Conservation (phyloP, 108 stramenopile genomes). For the Pseudonitzschia pungens region DNA sequence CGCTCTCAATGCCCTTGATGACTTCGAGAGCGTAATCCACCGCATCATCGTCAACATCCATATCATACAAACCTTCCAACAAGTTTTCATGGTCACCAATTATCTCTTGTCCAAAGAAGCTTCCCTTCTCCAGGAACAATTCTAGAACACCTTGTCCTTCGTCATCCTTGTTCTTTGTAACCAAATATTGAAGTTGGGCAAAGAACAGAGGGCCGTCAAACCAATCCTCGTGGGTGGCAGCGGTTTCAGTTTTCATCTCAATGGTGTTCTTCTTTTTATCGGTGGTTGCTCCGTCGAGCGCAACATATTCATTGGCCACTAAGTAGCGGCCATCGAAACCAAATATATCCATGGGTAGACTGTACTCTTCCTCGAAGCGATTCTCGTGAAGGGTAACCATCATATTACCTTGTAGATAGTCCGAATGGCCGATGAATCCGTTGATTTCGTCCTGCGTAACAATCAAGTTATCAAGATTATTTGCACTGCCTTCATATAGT, state of each 20-base stretch:
- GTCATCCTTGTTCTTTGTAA: slow-evolving; percentile 8
- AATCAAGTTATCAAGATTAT: slow-evolving; percentile 17
- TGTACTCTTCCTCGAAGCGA: slow-evolving; percentile 10
- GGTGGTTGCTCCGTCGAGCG: background rate
- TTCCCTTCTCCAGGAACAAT: slow-evolving; percentile 17
- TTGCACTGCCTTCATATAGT: background rate
- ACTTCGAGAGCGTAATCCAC: slow-evolving; percentile 2
- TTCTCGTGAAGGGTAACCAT: slow-evolving; percentile 19
- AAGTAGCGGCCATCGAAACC: slow-evolving; percentile 37
- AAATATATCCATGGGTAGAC: slow-evolving; percentile 21
- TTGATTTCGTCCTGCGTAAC: slow-evolving; percentile 35
- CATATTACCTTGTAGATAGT: slow-evolving; percentile 28
- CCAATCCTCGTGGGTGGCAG: slow-evolving; percentile 9
- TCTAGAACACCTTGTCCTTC: slow-evolving; percentile 7
- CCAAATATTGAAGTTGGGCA: slow-evolving; percentile 16
- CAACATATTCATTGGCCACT: slow-evolving; percentile 11
- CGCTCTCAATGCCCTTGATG: slow-evolving; percentile 26
- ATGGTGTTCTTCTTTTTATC: slow-evolving; percentile 5
- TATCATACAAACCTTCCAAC: slow-evolving; percentile 25
- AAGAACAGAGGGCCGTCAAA: slow-evolving; percentile 23
- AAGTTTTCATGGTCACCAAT: slow-evolving; percentile 30
- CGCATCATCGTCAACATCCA: slow-evolving; percentile 18
- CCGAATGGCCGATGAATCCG: slow-evolving; percentile 28
- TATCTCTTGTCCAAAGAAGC: slow-evolving; percentile 30
- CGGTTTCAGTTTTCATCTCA: slow-evolving; percentile 17